Base-by-base conservation (phyloP, 768 basidiomycete genomes). In the Naematelia encephala region DNA sequence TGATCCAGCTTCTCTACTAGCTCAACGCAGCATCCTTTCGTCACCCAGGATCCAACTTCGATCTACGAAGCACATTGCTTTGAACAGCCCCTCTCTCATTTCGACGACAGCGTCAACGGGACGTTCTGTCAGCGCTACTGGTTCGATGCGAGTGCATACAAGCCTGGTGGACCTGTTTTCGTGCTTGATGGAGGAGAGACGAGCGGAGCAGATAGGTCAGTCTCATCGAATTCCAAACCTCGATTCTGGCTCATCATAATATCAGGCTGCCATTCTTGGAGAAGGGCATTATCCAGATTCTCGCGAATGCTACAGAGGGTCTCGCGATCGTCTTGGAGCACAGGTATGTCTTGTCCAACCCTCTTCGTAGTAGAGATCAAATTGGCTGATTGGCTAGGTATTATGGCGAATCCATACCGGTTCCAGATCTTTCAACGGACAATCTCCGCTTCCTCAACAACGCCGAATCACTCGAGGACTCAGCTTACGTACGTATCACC, bases 111-210 rank as follows among this genome's bases (percentile, higher is more conserved):
- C 12, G 43, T 61, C 78, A 78, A 79, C 44, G 82, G 84, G 44
- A 89, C 85, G 0, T 97, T 90, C 78, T 78, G 82, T 52, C 92
- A 98, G 72, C 83, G 94, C 19, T 99, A 91, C 77, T 99, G 94
- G 94, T 81, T 93, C 34, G 92, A 87, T 70, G 84, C 84, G 19
- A 83, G 88, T 29, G 85, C 90, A 75, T 97, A 93, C 76, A 80
- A 83, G 55, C 62, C 81, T 1, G 85, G 86, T 45, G 88, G 86
- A 1, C 94, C 93, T 0, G 90, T 97, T 21, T 87, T 91, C 65
- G 84, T 97, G 1, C 78, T 97, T 21, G 94, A 97, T 75, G 91
- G 90, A 0, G 94, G 94, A 14, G 94, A 97, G 79, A 94, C 91
- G 2, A 87, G 84, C 61, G 94, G 91, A 19, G 85, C 84, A 76